Evolutionary conservation across 768 basidiomycete species (phyloP).

Genomic region (Gymnopilus junonius): DNA sequence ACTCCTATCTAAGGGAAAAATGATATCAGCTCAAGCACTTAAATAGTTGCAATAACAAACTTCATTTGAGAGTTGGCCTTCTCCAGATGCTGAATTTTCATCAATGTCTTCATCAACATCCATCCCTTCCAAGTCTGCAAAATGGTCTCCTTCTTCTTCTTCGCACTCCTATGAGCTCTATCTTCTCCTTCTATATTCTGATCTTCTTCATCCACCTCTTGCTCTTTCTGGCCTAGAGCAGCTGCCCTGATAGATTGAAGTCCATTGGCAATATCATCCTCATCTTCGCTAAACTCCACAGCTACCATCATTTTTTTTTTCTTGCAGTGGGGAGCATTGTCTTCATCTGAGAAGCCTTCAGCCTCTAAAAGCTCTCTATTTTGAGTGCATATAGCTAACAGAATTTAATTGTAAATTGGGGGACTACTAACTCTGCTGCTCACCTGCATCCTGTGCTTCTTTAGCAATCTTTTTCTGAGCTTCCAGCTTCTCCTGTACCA

Average conservation of each 20-base stretch:
- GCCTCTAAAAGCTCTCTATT: neutral
- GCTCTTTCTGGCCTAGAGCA: too few relatives aligned
- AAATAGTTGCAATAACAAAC: neutral
- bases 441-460: neutral
- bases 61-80: neutral
- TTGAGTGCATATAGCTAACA: neutral
- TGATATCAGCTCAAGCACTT: neutral
- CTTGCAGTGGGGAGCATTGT: neutral
- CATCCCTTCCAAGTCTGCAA: neutral
- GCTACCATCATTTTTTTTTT: neutral
- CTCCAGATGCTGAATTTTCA: neutral
- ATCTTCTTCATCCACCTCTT: neutral
- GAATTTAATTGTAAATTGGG: neutral
- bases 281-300: neutral
- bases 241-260: neutral
- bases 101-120: neutral
- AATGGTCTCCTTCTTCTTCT: neutral
- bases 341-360: neutral
- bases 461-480: neutral
- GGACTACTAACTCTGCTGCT: neutral
- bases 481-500: neutral
- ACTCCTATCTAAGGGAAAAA: neutral
- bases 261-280: neutral
- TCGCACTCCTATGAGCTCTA: neutral
- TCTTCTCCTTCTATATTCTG: neutral